A percentile compares a stretch with the other conserved stretches of the same genome.
These are phyloP conservation scores for Exserohilum turcica DNA, from an alignment of 2,329 filamentous ascomycete genomes.

Conservation along the genomic window DNA sequence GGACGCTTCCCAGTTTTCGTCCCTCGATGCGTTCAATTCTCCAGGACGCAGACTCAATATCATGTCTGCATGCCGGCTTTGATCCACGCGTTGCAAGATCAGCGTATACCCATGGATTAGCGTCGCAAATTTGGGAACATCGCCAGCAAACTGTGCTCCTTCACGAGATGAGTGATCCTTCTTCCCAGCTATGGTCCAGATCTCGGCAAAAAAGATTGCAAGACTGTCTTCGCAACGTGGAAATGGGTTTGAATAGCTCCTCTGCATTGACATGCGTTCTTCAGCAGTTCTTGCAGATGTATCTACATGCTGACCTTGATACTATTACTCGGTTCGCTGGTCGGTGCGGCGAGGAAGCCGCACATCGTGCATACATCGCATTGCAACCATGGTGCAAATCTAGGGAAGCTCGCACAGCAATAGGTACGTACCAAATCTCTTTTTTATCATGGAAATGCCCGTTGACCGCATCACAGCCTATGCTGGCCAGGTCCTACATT, in stretches of 20 bases:
- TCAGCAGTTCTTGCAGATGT: slow-evolving; percentile 62
- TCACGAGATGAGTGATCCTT: slow-evolving; percentile 18
- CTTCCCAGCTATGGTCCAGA: slow-evolving; percentile 26
- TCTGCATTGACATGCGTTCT: slow-evolving; percentile 31
- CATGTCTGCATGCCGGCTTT: slow-evolving; percentile 56
- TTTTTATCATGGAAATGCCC: too few species aligned
- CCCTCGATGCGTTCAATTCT: slow-evolving; percentile 19
- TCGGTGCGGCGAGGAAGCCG: slow-evolving; percentile 68
- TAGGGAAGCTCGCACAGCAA: slow-evolving; percentile 24
- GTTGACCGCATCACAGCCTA: slow-evolving; percentile 3
- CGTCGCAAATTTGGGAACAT: slow-evolving; percentile 27
- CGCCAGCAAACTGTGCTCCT: slow-evolving; percentile 21
- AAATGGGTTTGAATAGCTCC: slow-evolving; percentile 46
- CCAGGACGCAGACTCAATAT: slow-evolving; percentile 54
- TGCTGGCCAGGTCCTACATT: slow-evolving; percentile 25
- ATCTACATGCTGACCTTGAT: slow-evolving; percentile 65
- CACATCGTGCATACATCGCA: slow-evolving; percentile 44
- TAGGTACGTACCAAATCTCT: slow-evolving; percentile 2
- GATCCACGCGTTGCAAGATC: slow-evolving; percentile 47
- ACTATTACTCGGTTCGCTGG: slow-evolving; percentile 69
- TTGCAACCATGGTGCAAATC: slow-evolving; percentile 52
- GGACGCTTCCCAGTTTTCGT: neutral
- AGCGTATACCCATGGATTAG: slow-evolving; percentile 23
- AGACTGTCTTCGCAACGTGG: slow-evolving; percentile 52
- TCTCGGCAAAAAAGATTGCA: slow-evolving; percentile 23